Base-by-base conservation (phyloP, 2,329 filamentous ascomycete species). In the Penicillium sp. region DNA sequence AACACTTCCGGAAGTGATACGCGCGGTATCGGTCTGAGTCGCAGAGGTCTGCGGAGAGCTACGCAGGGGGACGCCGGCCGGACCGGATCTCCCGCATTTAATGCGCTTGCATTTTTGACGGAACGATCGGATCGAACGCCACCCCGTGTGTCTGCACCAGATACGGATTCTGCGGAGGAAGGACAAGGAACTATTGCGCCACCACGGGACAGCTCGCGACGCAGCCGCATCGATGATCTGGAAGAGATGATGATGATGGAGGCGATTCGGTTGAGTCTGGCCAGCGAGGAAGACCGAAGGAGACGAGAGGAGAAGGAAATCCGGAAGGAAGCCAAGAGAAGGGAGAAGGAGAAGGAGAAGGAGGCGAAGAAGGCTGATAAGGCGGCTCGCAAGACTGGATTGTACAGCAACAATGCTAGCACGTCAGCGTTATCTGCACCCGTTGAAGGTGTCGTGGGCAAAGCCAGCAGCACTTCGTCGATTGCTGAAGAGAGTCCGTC, bases 171-270 rank as follows among this genome's bases (percentile, higher is more conserved):
- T 44, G 71, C 72, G 1, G 76, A 76, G 65, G 76, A 79, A 51
- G 71, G 68, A 8, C 56, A 72, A 9, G 70, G 70, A 1, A 75
- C 73, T 66, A 59, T 78, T 26, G 74, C 78, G 38, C 76, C 80
- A 5, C 73, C 80, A 17, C 78, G 80, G n/a, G 76, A 84, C 8
- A 85, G 83, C 68, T 85, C 85, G 38, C 80, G 88, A 62, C 81
- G 87, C 64, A 85, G 78, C 59, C 85, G 92, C 33, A 87, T 96
- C 73, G 92, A 96, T 24, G 93, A 98, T 69, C 84, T 98, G 0
- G 95, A 99, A 75, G 94, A 97, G 53, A 91, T 99, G 82, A 99
- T 99, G 95, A 93, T 98, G 83, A 92, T 95, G 84, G 95, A 99
- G 76, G 95, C 95, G 0, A 96, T 99, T 53, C 85, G 95, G 42